Percentiles rank a stretch among this genome's conserved stretches.
These are phyloP conservation scores for Zoysia japonica DNA, from an alignment of 176 grass and related monocot genomes.

Conservation along the genomic window DNA sequence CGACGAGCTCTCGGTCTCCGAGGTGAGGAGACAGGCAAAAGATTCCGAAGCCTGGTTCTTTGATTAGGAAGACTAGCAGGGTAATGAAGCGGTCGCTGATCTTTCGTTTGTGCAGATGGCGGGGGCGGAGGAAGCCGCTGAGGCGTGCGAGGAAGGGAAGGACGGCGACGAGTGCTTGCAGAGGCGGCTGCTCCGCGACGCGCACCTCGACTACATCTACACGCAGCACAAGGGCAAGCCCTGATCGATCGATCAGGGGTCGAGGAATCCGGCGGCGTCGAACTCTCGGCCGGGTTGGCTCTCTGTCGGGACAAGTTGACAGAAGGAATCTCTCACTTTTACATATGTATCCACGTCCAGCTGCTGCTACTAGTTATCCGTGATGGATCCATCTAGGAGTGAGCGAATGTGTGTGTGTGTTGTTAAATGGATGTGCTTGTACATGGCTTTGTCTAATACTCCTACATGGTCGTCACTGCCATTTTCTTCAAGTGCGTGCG, in stretches of 20 bases:
- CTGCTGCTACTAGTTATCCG: not conserved
- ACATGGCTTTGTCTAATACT: not conserved
- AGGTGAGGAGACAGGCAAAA: not conserved
- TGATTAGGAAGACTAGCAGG: too few species aligned
- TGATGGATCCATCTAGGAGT: not conserved
- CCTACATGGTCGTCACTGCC: not conserved
- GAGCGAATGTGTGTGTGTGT: not conserved
- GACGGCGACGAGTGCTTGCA: conserved; percentile 50
- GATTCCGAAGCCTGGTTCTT: not conserved
- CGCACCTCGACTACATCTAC: conserved; percentile 81
- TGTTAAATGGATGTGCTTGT: not conserved
- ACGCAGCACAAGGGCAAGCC: conserved; percentile 65
- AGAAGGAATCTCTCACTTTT: not conserved
- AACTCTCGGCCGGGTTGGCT: not conserved
- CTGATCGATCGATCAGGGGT: not conserved
- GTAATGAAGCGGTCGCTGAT: not conserved
- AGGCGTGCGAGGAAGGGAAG: not conserved
- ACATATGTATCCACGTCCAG: not conserved
- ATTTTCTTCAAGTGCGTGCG: not conserved
- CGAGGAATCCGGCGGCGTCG: too few species aligned
- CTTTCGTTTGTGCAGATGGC: conserved; percentile 9
- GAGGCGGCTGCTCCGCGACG: conserved; percentile 58
- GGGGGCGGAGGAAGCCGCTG: not conserved
- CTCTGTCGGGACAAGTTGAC: not conserved
- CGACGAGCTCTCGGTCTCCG: not conserved